Evolutionary conservation across 148 eudicot species (phyloP).

Genomic region (Beta vulgaris): DNA sequence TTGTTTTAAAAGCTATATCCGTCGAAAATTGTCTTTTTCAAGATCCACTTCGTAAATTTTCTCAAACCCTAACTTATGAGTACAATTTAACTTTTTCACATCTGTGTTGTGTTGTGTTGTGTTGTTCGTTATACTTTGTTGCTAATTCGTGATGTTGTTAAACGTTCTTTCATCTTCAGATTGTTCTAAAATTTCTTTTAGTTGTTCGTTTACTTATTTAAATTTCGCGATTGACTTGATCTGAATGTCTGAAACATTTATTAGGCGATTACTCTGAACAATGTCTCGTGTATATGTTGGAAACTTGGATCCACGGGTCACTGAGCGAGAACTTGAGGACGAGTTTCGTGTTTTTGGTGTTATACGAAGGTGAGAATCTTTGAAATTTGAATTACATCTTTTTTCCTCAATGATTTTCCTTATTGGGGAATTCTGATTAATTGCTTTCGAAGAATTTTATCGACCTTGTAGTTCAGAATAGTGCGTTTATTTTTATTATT

Average conservation of each 20-base stretch:
- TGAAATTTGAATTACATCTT: background rate
- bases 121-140: background rate
- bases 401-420: background rate
- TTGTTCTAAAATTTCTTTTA: no score
- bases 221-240: background rate
- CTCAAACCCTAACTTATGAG: background rate
- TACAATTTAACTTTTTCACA: no score
- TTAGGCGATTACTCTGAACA: conserved; percentile 14
- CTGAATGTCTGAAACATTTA: background rate
- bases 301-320: conserved; percentile 75
- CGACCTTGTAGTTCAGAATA: no score
- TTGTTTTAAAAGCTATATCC: no score
- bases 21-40: no score
- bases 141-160: background rate
- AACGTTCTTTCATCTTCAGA: no score
- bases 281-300: conserved; percentile 92
- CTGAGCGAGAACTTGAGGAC: conserved; percentile 91
- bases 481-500: no score
- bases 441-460: no score
- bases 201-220: no score
- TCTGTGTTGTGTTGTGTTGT: background rate
- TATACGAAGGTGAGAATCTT: conserved; percentile 51
- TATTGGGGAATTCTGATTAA: no score
- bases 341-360: conserved; percentile 80
- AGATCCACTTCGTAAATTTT: background rate